Percentiles rank a stretch among this genome's conserved stretches.
phyloP scores from a whole-genome alignment of 2,329 filamentous ascomycete genomes.

The Gyromitra esculenta region DNA sequence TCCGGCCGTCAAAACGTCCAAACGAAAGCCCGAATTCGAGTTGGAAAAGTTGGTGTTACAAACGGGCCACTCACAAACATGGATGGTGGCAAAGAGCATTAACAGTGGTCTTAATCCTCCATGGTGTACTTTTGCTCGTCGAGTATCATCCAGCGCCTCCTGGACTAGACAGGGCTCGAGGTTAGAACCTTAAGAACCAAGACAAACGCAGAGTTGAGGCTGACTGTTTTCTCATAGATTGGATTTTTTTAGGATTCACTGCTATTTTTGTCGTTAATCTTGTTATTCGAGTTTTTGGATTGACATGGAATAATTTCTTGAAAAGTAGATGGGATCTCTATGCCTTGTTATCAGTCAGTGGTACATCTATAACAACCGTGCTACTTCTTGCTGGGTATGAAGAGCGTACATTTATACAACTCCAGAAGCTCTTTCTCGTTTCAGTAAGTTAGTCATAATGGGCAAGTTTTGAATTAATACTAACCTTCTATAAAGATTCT shows the following conservation, averaged over 20 bases:
- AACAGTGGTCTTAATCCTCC: conserved; percentile 80
- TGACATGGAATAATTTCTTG: conserved; percentile 91
- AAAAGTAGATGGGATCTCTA: conserved; percentile 96
- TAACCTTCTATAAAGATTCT: conserved; percentile 66
- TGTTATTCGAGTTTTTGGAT: conserved; percentile 81
- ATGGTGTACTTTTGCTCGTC: conserved; percentile 81
- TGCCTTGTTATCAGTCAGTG: conserved; percentile 79
- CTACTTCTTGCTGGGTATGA: conserved; percentile 72
- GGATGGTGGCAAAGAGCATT: conserved; percentile 89
- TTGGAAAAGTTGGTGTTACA: conserved; percentile 95
- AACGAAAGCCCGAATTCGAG: conserved; percentile 78
- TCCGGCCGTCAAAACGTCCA: conserved; percentile 92
- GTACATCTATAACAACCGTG: conserved; percentile 83
- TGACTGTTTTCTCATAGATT: conserved; percentile 64
- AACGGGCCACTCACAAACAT: conserved; percentile 90
- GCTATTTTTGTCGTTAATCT: conserved; percentile 85
- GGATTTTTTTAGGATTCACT: conserved; percentile 82
- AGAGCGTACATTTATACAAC: conserved; percentile 73
- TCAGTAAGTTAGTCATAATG: conserved; percentile 61
- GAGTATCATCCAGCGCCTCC: conserved; percentile 82
- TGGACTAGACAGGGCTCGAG: conserved; percentile 75
- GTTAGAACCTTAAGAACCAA: conserved; percentile 59
- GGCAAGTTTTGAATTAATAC: not conserved
- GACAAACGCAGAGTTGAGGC: not conserved
- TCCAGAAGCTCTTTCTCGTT: conserved; percentile 95